Evolutionary conservation across 345 rosid species (phyloP).

Genomic region (Euphorbia pulcherrima): DNA sequence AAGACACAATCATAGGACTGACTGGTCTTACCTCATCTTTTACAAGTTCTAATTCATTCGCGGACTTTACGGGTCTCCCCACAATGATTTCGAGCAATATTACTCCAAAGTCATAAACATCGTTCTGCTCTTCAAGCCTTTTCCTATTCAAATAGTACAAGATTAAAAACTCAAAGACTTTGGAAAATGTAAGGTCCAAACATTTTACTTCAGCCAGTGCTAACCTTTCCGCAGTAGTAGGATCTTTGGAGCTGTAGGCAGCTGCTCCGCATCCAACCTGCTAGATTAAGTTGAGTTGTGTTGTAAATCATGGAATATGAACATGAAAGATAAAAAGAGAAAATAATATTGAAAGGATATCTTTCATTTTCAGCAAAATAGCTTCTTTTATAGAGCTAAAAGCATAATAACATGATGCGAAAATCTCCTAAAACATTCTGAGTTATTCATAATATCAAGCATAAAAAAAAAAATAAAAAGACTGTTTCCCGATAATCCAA

Average conservation of each 20-base stretch:
- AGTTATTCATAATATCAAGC: no score
- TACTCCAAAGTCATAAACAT: constrained; percentile 73
- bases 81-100: constrained; percentile 78
- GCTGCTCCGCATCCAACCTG: constrained; percentile 53
- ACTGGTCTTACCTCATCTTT: constrained; percentile 50
- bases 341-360: no score
- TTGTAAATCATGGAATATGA: no score
- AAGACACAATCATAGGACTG: no score
- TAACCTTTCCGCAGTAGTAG: constrained; percentile 41
- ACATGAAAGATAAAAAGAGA: no score
- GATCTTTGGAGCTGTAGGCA: constrained; percentile 41
- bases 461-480: no score
- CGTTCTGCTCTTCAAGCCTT: constrained; percentile 49
- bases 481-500: no score
- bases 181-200: constrained; percentile 1
- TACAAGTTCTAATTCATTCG: constrained; percentile 47
- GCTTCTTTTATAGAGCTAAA: no score
- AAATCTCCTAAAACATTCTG: no score
- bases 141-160: constrained; percentile 31
- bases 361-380: no score
- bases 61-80: constrained; percentile 55
- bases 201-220: no score
- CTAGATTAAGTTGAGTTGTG: constrained; percentile 9
- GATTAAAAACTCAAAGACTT: not conserved
- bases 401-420: no score